These are phyloP conservation scores for Clohesyomyces aquaticus DNA, from an alignment of 495 filamentous ascomycete species.

Conservation along the genomic window DNA sequence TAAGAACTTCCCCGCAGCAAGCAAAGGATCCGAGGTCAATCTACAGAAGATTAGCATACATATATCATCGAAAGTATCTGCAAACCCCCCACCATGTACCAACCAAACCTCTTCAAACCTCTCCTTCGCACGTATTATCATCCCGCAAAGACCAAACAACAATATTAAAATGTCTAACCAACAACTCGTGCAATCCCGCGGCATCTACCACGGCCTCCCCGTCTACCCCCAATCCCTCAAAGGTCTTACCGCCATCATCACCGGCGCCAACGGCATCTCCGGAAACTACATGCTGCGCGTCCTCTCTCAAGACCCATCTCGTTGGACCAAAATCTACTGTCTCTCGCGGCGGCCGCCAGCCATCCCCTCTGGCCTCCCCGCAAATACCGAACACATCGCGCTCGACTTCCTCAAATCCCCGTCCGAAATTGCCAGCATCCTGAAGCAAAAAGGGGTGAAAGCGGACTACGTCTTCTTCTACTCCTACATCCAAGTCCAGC, in stretches of 20 bases:
- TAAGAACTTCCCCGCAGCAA: no score
- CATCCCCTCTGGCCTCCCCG: conserved; percentile 43
- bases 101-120: neutral
- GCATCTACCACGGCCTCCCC: conserved; percentile 56
- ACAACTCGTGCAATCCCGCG: conserved; percentile 44
- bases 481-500: conserved; percentile 56
- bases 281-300: conserved; percentile 55
- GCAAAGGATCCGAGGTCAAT: no score
- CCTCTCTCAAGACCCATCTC: conserved; percentile 50
- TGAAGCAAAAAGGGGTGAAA: conserved; percentile 46
- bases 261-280: conserved; percentile 58
- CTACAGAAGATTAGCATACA: no score
- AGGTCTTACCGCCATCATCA: conserved; percentile 56
- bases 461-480: conserved; percentile 61
- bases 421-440: conserved; percentile 47
- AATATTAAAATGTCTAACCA: conserved; percentile 10
- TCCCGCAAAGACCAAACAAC: neutral
- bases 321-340: conserved; percentile 59
- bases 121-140: neutral
- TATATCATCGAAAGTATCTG: no score
- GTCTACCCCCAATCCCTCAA: conserved; percentile 47
- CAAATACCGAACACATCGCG: conserved; percentile 53
- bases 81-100: neutral
- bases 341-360: conserved; percentile 52
- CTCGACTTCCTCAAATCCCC: conserved; percentile 54